These are phyloP conservation scores for Glycine soja DNA, from an alignment of 306 rosid genomes.

Conservation along the genomic window DNA sequence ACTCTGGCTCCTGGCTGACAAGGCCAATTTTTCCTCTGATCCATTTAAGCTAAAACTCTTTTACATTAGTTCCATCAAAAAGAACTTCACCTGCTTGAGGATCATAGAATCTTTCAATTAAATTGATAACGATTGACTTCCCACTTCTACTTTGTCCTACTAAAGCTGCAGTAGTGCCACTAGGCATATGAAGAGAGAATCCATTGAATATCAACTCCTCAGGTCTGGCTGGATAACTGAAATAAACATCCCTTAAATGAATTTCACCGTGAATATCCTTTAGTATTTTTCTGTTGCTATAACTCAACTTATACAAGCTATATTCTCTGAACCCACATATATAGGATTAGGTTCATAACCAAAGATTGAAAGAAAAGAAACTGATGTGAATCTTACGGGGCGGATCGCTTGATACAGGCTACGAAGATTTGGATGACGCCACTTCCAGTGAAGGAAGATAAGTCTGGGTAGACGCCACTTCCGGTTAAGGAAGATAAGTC, in stretches of 20 bases:
- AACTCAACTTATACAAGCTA: too few species aligned
- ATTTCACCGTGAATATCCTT: constrained; percentile 72
- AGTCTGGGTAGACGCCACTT: too few species aligned
- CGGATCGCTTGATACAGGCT: too few species aligned
- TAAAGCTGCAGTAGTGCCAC: constrained; percentile 76
- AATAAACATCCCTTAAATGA: constrained; percentile 65
- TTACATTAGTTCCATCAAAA: constrained; percentile 68
- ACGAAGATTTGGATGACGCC: too few species aligned
- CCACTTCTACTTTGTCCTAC: constrained; percentile 93
- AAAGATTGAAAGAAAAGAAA: too few species aligned
- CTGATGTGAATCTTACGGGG: too few species aligned
- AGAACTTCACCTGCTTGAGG: constrained; percentile 76
- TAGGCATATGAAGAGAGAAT: constrained; percentile 65
- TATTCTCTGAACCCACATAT: too few species aligned
- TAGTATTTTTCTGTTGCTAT: constrained; percentile 57
- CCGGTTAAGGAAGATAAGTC: too few species aligned
- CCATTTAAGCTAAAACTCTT: constrained; percentile 77
- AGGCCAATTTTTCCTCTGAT: constrained; percentile 81
- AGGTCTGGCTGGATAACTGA: constrained; percentile 81
- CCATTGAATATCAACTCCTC: constrained; percentile 75
- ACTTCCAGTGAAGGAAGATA: too few species aligned
- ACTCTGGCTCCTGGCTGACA: constrained; percentile 85
- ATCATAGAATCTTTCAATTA: constrained; percentile 82
- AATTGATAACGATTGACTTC: constrained; percentile 78
- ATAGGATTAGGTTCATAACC: too few species aligned